Evolutionary conservation across 306 rosid genomes (phyloP).

Genomic region (Mimosa bimucronata): DNA sequence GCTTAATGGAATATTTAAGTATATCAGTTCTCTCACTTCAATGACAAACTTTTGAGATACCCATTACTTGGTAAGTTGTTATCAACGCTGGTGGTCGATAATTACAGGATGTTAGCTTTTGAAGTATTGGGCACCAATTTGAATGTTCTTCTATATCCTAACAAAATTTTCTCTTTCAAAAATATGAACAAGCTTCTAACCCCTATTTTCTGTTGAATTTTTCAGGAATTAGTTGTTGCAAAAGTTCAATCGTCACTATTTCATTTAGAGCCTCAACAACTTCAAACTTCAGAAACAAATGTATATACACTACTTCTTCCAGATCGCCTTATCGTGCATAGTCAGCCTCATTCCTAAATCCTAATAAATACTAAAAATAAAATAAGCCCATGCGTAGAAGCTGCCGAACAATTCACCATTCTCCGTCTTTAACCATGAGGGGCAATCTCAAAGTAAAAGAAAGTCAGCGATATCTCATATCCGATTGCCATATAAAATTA

Average conservation of each 20-base stretch:
- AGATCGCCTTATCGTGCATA: neutral
- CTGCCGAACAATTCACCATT: neutral
- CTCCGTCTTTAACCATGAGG: neutral
- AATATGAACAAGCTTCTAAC: neutral
- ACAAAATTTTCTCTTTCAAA: neutral
- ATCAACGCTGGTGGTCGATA: neutral
- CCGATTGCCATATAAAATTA: conserved; percentile 12
- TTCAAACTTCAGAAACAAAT: neutral
- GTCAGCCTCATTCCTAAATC: neutral
- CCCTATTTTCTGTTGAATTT: neutral
- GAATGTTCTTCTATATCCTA: neutral
- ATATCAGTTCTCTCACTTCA: neutral
- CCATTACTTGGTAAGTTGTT: neutral
- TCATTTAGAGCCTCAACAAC: conserved; percentile 1
- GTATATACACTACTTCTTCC: neutral
- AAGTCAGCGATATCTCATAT: neutral
- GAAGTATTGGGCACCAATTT: neutral
- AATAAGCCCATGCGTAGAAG: neutral
- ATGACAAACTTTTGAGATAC: neutral
- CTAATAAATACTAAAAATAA: neutral
- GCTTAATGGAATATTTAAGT: neutral
- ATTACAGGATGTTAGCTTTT: neutral
- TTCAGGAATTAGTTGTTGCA: neutral
- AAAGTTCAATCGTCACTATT: neutral
- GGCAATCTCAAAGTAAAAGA: conserved; percentile 5